Evolutionary conservation across 1,284 basidiomycete genomes (phyloP), one percentile per base, ranked within the genome.

Genomic region (Ceratobasidium sp.): DNA sequence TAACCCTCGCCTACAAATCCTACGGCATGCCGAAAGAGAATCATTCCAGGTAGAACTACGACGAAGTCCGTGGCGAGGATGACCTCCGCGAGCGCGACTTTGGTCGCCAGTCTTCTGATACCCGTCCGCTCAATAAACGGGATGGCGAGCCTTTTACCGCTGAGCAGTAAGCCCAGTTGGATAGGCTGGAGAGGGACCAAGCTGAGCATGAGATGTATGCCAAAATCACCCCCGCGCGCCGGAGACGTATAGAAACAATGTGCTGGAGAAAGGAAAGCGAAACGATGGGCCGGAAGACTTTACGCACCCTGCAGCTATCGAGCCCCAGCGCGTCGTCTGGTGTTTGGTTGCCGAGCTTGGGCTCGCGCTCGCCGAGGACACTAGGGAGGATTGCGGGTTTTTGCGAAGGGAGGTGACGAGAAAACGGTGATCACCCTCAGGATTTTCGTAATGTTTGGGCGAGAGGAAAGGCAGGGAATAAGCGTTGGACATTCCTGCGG

Each of bases 301-400:
- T 83, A 90, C 92, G 69, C 95, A 95, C 79, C 95, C 94, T 17
- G 93, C 93, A 11, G 86, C 89, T 15, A 89, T 90, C 67, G 87
- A 91, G 65, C 89, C 91, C 54, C 93, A 95, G 82, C 86, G 89
- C 74, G 85, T 89, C 11, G 84, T n/a, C n/a, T n/a, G n/a, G n/a
- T n/a, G n/a, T 98, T 48, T 98, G 96, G 96, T 82, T 97, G 65
- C 93, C 95, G 15, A 81, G 82, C 84, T 92, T 3, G 93, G 93
- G 0, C 79, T 95, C 60, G 88, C 84, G 14, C 85, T 86, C 75
- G 89, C 88, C 76, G 93, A 95, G 83, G 88, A 88, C n/a, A n/a
- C n/a, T n/a, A n/a, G n/a, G n/a, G n/a, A n/a, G n/a, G n/a, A n/a
- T n/a, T n/a, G n/a, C n/a, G n/a, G n/a, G n/a, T n/a, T n/a, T n/a